phyloP scores from a whole-genome alignment of 2,329 filamentous ascomycete genomes.

The Fusarium sambucinum region DNA sequence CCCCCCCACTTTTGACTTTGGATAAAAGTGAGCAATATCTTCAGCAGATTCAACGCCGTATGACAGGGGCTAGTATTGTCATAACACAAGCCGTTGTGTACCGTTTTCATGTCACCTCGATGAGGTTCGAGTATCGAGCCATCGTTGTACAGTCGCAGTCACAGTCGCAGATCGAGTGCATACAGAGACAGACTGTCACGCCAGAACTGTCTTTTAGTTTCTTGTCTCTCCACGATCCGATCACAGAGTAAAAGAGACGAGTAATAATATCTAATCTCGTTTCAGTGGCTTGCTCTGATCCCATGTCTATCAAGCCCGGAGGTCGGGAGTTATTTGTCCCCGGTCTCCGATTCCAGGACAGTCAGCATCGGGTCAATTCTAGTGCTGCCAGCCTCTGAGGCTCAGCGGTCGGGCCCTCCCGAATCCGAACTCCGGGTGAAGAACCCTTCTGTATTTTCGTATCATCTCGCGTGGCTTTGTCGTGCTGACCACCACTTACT shows the following conservation, averaged over 20 bases:
- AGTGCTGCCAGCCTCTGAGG: conserved; percentile 1
- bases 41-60: conserved; percentile 14
- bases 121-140: conserved; percentile 36
- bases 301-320: conserved; percentile 5
- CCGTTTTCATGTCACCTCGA: conserved; percentile 37
- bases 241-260: conserved; percentile 10
- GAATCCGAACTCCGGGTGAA: conserved; percentile 20
- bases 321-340: conserved; percentile 12
- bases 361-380: not conserved
- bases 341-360: conserved; percentile 15
- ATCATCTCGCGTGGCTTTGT: conserved; percentile 6
- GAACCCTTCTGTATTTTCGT: conserved; percentile 20
- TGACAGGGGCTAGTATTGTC: conserved; percentile 22
- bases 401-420: conserved; percentile 7
- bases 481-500: not conserved
- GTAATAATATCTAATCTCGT: conserved; percentile 9
- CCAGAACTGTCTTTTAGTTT: not conserved
- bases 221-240: conserved; percentile 1
- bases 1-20: not conserved
- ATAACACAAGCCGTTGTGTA: conserved; percentile 30
- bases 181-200: not conserved
- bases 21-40: not conserved
- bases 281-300: not conserved
- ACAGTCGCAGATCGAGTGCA: not conserved
- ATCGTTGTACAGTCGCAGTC: conserved; percentile 6